Evolutionary conservation across 1,139 yeast genomes (phyloP).

Genomic region (Scheffersomyces quercinus): DNA sequence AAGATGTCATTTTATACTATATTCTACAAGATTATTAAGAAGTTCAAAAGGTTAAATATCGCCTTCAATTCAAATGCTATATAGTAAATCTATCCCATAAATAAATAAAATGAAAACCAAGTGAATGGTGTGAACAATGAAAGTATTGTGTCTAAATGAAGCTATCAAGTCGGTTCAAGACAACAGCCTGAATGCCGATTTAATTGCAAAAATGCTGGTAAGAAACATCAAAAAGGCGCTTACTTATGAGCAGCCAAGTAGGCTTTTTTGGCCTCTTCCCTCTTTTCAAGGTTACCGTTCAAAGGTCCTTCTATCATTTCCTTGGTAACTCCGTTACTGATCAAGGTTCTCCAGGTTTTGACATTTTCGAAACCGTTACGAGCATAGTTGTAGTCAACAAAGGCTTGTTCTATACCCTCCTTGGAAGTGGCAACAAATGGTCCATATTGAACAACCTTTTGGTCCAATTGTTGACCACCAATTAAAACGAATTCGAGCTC

Average conservation of each 20-base stretch:
- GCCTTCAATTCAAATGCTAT: too few relatives aligned
- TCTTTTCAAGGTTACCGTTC: conserved; percentile 33
- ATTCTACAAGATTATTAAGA: too few relatives aligned
- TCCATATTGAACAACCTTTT: conserved; percentile 82
- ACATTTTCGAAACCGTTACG: conserved; percentile 76
- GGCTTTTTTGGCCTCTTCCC: conserved; percentile 30
- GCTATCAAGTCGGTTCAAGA: too few relatives aligned
- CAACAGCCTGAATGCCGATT: too few relatives aligned
- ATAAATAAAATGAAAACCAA: too few relatives aligned
- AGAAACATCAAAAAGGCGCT: too few relatives aligned
- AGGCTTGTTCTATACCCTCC: conserved; percentile 54
- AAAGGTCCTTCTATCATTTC: conserved; percentile 45
- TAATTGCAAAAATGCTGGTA: too few relatives aligned
- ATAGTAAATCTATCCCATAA: too few relatives aligned
- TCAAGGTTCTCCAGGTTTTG: conserved; percentile 66
- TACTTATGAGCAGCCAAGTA: conserved; percentile 18
- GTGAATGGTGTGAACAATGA: too few relatives aligned
- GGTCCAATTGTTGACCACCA: conserved; percentile 79
- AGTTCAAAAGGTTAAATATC: too few relatives aligned
- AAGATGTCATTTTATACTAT: too few relatives aligned
- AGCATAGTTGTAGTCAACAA: conserved; percentile 66
- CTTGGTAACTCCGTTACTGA: conserved; percentile 58
- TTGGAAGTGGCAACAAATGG: conserved; percentile 78
- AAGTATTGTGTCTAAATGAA: too few relatives aligned
- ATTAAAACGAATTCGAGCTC: conserved; percentile 62